These are phyloP conservation scores for Suillus paluster DNA, from an alignment of 768 basidiomycete species.

Conservation along the genomic window DNA sequence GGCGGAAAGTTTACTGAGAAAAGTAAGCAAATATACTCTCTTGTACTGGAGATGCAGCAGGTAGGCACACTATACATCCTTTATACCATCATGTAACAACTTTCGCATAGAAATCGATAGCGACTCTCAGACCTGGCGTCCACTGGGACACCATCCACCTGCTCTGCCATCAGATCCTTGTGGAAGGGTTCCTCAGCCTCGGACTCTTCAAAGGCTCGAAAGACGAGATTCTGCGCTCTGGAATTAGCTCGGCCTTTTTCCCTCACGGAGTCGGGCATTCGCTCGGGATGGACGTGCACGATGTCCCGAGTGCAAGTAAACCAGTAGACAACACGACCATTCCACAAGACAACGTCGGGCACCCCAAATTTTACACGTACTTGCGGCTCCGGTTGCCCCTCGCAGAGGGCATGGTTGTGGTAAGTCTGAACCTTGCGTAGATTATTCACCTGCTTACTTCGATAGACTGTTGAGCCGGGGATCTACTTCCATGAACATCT, in stretches of 20 bases:
- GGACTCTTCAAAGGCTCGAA: slow-evolving; percentile 84
- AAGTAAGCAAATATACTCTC: slow-evolving; percentile 80
- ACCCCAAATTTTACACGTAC: slow-evolving; percentile 77
- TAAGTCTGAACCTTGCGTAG: slow-evolving; percentile 43
- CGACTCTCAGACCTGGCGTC: slow-evolving; percentile 69
- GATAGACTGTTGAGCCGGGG: slow-evolving; percentile 88
- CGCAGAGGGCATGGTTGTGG: slow-evolving; percentile 83
- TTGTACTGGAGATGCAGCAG: slow-evolving; percentile 91
- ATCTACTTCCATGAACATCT: slow-evolving; percentile 85
- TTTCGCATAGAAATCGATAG: slow-evolving; percentile 65
- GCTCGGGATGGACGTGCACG: slow-evolving; percentile 93
- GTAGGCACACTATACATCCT: slow-evolving; percentile 37
- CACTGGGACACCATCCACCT: slow-evolving; percentile 93
- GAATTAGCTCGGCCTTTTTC: slow-evolving; percentile 86
- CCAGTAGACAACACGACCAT: slow-evolving; percentile 63
- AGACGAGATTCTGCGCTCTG: slow-evolving; percentile 74
- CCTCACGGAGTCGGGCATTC: slow-evolving; percentile 94
- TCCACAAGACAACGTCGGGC: slow-evolving; percentile 40
- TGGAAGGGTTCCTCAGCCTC: slow-evolving; percentile 78
- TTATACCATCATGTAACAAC: not conserved
- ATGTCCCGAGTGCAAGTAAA: slow-evolving; percentile 83
- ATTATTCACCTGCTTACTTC: slow-evolving; percentile 9
- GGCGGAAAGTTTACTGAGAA: slow-evolving; percentile 86
- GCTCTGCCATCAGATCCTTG: slow-evolving; percentile 80
- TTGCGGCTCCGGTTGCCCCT: slow-evolving; percentile 79